Percentiles rank a stretch among this genome's conserved stretches.
phyloP scores from a whole-genome alignment of 2,329 filamentous ascomycete genomes.

The Ophiocordyceps camponoti-saundersi region DNA sequence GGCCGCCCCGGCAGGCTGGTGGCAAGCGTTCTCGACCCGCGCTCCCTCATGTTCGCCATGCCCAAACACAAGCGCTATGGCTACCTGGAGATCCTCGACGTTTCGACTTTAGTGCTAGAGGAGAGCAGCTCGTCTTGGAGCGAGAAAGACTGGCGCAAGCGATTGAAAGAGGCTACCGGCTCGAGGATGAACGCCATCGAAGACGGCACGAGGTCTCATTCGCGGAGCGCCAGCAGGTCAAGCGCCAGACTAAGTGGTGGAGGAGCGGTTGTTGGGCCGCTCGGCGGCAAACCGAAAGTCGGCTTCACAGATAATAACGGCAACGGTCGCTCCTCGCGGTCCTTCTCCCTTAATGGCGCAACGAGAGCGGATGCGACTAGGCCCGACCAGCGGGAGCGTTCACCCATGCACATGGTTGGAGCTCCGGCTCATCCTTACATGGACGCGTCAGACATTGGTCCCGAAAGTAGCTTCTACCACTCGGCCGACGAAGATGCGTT shows the following conservation, averaged over 20 bases:
- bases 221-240: constrained; percentile 39
- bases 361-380: constrained; percentile 34
- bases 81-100: constrained; percentile 78
- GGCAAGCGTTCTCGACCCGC: constrained; percentile 70
- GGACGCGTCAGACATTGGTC: constrained; percentile 29
- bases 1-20: constrained; percentile 75
- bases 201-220: constrained; percentile 25
- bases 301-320: constrained; percentile 39
- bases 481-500: constrained; percentile 9
- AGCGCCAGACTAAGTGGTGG: constrained; percentile 35
- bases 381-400: constrained; percentile 21
- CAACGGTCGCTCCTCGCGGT: constrained; percentile 34
- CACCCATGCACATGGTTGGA: constrained; percentile 16
- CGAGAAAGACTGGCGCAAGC: constrained; percentile 78
- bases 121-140: constrained; percentile 63
- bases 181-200: constrained; percentile 54
- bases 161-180: constrained; percentile 75
- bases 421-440: constrained; percentile 21
- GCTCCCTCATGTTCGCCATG: constrained; percentile 97
- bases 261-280: constrained; percentile 4
- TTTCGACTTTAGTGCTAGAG: constrained; percentile 61
- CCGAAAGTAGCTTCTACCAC: constrained; percentile 7
- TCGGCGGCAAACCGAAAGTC: constrained; percentile 25
- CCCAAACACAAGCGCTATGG: constrained; percentile 76
- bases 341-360: constrained; percentile 27